Base-by-base conservation (phyloP, 768 basidiomycete genomes). In the Tremella yokohamensis region DNA sequence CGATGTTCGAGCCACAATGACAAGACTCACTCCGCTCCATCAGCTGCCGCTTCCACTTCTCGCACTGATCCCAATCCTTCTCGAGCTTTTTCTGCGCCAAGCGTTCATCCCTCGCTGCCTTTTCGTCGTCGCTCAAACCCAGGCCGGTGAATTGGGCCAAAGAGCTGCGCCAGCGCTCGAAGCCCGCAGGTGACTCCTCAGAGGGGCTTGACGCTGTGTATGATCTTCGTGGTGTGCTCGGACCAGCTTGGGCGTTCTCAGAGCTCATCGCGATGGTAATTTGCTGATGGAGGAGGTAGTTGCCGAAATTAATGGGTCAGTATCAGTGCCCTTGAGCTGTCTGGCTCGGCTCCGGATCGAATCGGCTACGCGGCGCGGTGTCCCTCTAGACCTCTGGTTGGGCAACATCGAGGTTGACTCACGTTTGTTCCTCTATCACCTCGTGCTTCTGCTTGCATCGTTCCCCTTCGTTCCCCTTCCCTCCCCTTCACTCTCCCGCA, bases 41-140 rank as follows among this genome's bases (percentile, higher is more conserved):
- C 39, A 90, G 75, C 52, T 85, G 83, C 39, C 78, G 76, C 74
- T 88, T 88, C 79, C 82, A 84, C 77, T 83, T 82, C 73, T 89
- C 86, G 74, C 88, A 90, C 45, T 60, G 26, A 52, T 79, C 67
- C 77, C 77, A 74, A 73, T 80, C 62, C 25, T 59, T 64, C 76
- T 79, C 73, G 69, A 72, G 52, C 67, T 72, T 71, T 72, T 77
- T 50, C 72, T 66, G 40, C 70, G 74, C 58, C 65, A 76, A 51
- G 60, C 63, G 24, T 76, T 57, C 47, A 20, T 69, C 64, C 40
- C 77, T 58, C 18, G 51, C 58, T 8, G 56, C 55, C 47, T 66
- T 77, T 60, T 84, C 81, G 24, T 81, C 79, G 1, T 79, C 68
- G 20, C 79, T 76, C 48, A 82, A 65, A 0, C 83, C 84, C 37